A percentile compares a stretch with the other conserved stretches of the same genome.
Conservation (phyloP, 1,284 basidiomycete genomes). For the Puccinia novopanici region DNA sequence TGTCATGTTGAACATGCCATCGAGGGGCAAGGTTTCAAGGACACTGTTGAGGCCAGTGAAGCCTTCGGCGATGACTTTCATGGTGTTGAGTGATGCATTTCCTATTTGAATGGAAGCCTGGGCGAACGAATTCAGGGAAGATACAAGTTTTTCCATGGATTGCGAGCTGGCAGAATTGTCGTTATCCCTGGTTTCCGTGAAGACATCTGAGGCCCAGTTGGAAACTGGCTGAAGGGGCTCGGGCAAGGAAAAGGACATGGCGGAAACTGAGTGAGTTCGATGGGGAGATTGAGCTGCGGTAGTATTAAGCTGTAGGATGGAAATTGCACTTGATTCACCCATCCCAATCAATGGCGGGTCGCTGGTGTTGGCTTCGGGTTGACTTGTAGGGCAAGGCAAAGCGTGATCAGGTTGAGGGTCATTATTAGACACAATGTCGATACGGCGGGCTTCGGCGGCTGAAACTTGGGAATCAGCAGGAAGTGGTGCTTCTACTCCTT, state of each 20-base stretch:
- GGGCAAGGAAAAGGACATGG: too few relatives aligned
- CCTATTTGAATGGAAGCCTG: not conserved
- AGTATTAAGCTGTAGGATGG: not conserved
- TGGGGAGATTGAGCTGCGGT: not conserved
- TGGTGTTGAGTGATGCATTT: not conserved
- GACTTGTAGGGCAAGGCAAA: too few relatives aligned
- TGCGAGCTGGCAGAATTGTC: not conserved
- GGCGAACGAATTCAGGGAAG: too few relatives aligned
- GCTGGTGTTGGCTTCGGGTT: too few relatives aligned
- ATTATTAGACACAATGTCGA: too few relatives aligned
- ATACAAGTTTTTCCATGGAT: not conserved
- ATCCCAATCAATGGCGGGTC: not conserved
- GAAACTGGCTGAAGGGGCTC: too few relatives aligned
- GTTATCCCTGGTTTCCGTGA: not conserved
- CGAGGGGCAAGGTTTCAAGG: not conserved
- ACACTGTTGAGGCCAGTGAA: not conserved
- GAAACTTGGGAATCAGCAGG: too few relatives aligned
- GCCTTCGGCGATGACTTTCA: not conserved
- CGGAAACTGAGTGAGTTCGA: too few relatives aligned
- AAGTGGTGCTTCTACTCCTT: too few relatives aligned
- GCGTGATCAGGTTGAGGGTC: too few relatives aligned
- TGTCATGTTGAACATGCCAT: not conserved
- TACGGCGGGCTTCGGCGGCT: too few relatives aligned
- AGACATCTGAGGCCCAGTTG: not conserved
- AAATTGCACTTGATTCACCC: not conserved